Evolutionary conservation across 2,329 filamentous ascomycete species (phyloP).

Genomic region (Beauveria bassiana): DNA sequence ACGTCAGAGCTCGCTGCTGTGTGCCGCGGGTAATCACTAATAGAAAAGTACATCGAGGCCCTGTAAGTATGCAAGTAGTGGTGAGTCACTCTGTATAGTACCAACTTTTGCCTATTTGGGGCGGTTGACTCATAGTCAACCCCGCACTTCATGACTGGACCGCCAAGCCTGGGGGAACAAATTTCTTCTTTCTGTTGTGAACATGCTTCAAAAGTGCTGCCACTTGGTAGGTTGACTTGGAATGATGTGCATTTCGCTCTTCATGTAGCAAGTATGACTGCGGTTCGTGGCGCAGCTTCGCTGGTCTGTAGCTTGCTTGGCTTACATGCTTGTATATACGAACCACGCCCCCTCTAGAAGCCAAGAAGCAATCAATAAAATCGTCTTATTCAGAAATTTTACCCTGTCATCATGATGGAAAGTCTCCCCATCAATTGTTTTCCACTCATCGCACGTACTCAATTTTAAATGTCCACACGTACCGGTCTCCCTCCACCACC

Average conservation of each 20-base stretch:
- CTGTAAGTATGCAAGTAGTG: too few relatives aligned
- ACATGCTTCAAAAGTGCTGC: neutral
- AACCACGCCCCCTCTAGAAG: too few relatives aligned
- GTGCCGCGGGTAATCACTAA: too few relatives aligned
- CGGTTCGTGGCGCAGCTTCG: neutral
- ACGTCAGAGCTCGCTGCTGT: too few relatives aligned
- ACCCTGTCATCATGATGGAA: neutral
- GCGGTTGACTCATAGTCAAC: slow-evolving; percentile 8
- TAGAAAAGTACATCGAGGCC: neutral
- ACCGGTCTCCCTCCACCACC: slow-evolving; percentile 27
- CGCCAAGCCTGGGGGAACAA: neutral
- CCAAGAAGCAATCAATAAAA: too few relatives aligned
- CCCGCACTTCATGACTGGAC: slow-evolving; percentile 1
- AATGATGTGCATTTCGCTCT: neutral
- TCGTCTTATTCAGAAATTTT: too few relatives aligned
- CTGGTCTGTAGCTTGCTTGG: neutral
- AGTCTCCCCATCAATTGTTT: neutral
- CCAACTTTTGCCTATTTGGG: slow-evolving; percentile 3
- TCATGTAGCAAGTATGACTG: neutral
- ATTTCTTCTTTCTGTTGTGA: neutral
- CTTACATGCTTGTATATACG: neutral
- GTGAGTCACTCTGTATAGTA: neutral
- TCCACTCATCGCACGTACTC: slow-evolving; percentile 12
- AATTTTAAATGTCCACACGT: slow-evolving; percentile 29
- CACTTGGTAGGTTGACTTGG: neutral